Evolutionary conservation across 257 asterid species (phyloP).

Genomic region (Nicotiana attenuata): DNA sequence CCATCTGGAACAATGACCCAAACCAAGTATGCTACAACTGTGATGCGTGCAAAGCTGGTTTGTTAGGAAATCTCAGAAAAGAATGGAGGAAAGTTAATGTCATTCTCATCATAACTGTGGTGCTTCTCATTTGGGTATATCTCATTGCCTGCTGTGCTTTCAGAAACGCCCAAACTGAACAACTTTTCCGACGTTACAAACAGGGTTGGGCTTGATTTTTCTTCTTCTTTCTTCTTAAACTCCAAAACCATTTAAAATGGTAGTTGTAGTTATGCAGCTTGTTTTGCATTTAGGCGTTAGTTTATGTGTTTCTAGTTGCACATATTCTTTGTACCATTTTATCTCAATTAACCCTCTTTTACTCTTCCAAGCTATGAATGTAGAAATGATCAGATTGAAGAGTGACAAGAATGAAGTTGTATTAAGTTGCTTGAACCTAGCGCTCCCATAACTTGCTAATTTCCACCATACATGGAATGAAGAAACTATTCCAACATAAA

Average conservation of each 20-base stretch:
- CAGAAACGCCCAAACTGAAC: slow-evolving; percentile 76
- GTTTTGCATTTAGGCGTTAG: neutral
- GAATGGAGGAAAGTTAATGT: slow-evolving; percentile 81
- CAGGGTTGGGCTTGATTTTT: slow-evolving; percentile 43
- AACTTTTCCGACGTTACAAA: slow-evolving; percentile 53
- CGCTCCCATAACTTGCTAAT: no score
- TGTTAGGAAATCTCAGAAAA: slow-evolving; percentile 64
- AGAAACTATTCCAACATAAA: no score
- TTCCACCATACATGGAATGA: no score
- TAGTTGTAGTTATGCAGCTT: neutral
- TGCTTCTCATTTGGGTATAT: slow-evolving; percentile 61
- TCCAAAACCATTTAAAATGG: neutral
- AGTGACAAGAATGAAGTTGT: no score
- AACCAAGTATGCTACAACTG: slow-evolving; percentile 71
- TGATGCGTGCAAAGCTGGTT: slow-evolving; percentile 78
- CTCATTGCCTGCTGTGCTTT: slow-evolving; percentile 76
- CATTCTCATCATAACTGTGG: slow-evolving; percentile 65
- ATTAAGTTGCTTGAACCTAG: no score
- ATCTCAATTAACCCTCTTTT: neutral
- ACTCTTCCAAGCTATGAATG: no score
- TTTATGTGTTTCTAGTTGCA: neutral
- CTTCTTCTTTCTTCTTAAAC: neutral
- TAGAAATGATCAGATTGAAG: no score
- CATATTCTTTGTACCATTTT: neutral
- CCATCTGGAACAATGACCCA: slow-evolving; percentile 67